Conservation (phyloP, 768 basidiomycete genomes). For the Crassisporium funariophilum region DNA sequence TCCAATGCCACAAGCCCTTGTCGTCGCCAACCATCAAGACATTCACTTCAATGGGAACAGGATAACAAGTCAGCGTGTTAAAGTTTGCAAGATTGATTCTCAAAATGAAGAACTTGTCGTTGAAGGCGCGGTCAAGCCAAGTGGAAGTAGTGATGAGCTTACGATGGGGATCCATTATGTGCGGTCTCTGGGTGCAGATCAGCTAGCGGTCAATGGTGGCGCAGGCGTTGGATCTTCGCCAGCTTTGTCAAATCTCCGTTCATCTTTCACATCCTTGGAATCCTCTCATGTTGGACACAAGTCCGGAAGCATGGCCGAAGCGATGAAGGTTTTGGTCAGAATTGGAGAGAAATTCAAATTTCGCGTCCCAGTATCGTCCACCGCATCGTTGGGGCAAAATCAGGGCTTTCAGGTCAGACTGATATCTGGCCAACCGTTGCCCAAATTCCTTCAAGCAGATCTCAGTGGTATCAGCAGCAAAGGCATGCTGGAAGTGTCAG, state of each 20-base stretch:
- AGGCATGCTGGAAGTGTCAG: slow-evolving; percentile 58
- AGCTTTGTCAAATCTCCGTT: slow-evolving; percentile 40
- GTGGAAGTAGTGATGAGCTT: slow-evolving; percentile 62
- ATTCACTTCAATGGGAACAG: slow-evolving; percentile 37
- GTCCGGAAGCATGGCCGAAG: slow-evolving; percentile 24
- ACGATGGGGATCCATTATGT: slow-evolving; percentile 72
- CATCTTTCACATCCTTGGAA: slow-evolving; percentile 67
- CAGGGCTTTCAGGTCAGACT: slow-evolving; percentile 50
- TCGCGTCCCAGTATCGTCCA: slow-evolving; percentile 40
- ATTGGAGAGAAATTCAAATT: slow-evolving; percentile 63
- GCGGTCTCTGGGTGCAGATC: slow-evolving; percentile 63
- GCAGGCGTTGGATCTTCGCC: slow-evolving; percentile 32
- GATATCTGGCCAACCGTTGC: slow-evolving; percentile 53
- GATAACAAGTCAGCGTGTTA: slow-evolving; percentile 68
- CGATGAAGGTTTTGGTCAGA: slow-evolving; percentile 52
- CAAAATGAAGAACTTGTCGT: slow-evolving; percentile 21
- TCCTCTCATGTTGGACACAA: slow-evolving; percentile 54
- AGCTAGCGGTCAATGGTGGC: slow-evolving; percentile 22
- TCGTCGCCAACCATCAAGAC: slow-evolving; percentile 26
- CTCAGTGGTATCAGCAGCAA: slow-evolving; percentile 43
- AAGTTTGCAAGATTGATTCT: slow-evolving; percentile 42
- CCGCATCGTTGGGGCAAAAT: slow-evolving; percentile 17
- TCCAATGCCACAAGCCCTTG: slow-evolving; percentile 55
- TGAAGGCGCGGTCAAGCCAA: slow-evolving; percentile 36
- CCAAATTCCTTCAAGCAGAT: slow-evolving; percentile 58